Evolutionary conservation across 2,329 filamentous ascomycete genomes (phyloP), one percentile per base, ranked within the genome.

Genomic region (Colletotrichum agaves): DNA sequence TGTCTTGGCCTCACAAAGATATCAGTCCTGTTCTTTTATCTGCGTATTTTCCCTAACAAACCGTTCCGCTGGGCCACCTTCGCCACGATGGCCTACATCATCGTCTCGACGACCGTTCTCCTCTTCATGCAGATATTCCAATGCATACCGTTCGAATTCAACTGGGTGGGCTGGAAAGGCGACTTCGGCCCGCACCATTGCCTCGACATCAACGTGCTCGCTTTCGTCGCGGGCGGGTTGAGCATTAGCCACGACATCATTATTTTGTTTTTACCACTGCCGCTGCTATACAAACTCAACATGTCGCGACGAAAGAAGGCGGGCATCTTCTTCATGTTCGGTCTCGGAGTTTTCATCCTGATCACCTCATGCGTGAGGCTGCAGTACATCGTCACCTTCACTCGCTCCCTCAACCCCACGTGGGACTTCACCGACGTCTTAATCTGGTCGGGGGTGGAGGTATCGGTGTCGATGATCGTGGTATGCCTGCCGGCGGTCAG

Each of bases 391-490:
- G 70, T 78, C 15, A 55, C 68, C 3, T 78, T 78, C 63, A 76
- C 75, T 13, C 69, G 71, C 11, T 78, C 75, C n/a, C 64, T 71
- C 11, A 80, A 82, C 50, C 79, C 80, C 10, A 78, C 79, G 0
- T 82, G 79, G 79, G 78, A 82, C 70, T 79, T 81, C 46, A 78
- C 78, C 8, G 75, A 81, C 66, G 73, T 75, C 5, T 67, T 82
- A n/a, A 74, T 83, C 52, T 83, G 81, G 81, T 79, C 78, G 2
- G 80, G 80, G 2, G 70, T 83, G 27, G 82, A 83, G 71, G 74
- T 82, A 4, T 76, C 80, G 1, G 75, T 79, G 0, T 77, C 81
- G n/a, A 75, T 83, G 46, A 76, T 83, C 37, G 78, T 82, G 21
- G 77, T 77, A 33, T 81, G 78, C 39, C 73, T 83, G 4, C 82